phyloP scores from a whole-genome alignment of 129 eudicot genomes.

The Saussurea involucrata region DNA sequence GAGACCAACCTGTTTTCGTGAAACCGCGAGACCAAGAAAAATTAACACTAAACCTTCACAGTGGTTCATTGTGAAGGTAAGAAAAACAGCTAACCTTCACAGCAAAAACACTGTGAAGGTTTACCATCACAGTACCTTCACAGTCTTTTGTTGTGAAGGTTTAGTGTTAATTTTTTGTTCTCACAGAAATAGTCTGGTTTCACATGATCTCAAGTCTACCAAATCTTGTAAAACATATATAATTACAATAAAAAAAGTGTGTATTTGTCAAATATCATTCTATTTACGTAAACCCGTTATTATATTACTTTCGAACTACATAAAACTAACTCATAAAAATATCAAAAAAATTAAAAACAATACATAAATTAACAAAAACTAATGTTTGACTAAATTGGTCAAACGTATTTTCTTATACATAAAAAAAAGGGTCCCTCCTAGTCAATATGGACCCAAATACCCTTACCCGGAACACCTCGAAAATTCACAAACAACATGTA shows the following conservation, averaged over 20 bases:
- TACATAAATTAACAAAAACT: neutral
- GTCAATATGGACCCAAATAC: conserved; percentile 62
- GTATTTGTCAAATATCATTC: neutral
- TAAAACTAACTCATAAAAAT: neutral
- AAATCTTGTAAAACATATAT: neutral
- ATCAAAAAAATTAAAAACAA: neutral
- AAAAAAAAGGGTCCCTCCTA: neutral
- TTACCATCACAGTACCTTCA: no score
- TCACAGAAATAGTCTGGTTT: no score
- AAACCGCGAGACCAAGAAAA: no score
- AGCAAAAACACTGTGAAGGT: no score
- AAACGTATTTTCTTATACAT: neutral
- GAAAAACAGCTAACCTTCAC: no score
- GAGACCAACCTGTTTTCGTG: no score
- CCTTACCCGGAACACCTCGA: conserved; percentile 58
- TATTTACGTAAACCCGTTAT: neutral
- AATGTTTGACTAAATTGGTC: conserved; percentile 18
- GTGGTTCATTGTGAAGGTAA: no score
- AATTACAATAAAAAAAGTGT: neutral
- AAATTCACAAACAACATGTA: conserved; percentile 58
- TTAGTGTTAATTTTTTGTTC: no score
- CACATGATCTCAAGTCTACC: no score
- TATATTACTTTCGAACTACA: neutral
- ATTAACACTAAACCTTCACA: no score
- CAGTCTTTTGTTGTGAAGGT: no score